Evolutionary conservation across 2,329 filamentous ascomycete genomes (phyloP), one percentile per base, ranked within the genome.

Genomic region (Ophiostoma angusticollis): DNA sequence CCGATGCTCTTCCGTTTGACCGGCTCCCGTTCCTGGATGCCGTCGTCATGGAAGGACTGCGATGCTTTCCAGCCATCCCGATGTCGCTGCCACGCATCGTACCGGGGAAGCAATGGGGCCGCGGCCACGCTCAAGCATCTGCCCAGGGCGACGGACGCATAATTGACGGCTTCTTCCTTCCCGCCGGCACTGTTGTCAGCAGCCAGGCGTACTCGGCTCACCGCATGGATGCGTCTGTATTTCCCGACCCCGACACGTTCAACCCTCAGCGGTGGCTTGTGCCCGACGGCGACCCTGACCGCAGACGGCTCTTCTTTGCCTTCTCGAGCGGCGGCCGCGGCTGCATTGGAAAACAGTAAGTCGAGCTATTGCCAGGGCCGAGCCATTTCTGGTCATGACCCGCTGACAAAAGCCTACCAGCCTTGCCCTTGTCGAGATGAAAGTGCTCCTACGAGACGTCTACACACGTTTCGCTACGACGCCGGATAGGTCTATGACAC

Each of bases 261-360:
- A 67, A 78, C 36, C 87, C 87, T 0, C 82, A 89, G 41, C 71
- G 89, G 48, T 95, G 87, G 87, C 72, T 94, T 47, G 74, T 70
- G 13, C 67, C 70, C 8, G 70, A 78, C 32, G 84, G 83, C 2
- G 84, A 89, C 49, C 69, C 80, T 43, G 81, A 89, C 50, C 65
- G 74, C 41, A 72, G 72, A 48, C 62, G 72, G 31, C 51, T 73
- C 7, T 72, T 78, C 50, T 80, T 80, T 60, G 70, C 78, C 0
- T 81, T 82, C 60, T 69, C 74, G 6, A 71, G 64, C 34, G 78
- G 78, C 5, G 77, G 74, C 0, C 61, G 78, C 48, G 76, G 75
- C 0, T 83, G 78, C 45, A 68, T 77, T 18, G 76, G 75, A 4
- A 76, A 74, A 49, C 73, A 81, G 77, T 81, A 58, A 60, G 75